Conservation (phyloP, 2,329 filamentous ascomycete species). For the Colletotrichum simmondsii region DNA sequence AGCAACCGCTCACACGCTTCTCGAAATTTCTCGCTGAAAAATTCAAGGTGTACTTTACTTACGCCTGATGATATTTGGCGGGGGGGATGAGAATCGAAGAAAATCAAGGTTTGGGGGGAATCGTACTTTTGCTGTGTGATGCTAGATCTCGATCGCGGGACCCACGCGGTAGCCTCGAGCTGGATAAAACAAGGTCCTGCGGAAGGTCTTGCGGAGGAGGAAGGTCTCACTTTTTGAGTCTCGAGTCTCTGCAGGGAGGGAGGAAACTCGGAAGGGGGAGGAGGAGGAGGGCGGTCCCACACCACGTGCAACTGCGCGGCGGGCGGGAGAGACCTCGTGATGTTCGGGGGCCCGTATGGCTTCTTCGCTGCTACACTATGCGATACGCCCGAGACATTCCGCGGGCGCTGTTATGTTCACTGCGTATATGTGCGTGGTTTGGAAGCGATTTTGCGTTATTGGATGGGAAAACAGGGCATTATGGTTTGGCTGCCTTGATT, state of each 20-base stretch:
- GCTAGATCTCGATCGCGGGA: slow-evolving; percentile 22
- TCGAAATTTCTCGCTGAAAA: no score
- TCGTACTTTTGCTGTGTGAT: not conserved
- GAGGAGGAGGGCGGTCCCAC: not conserved
- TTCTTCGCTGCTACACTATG: not conserved
- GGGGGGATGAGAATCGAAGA: no score
- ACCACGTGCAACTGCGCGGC: slow-evolving; percentile 1
- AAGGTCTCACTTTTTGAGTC: no score
- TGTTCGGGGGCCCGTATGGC: not conserved
- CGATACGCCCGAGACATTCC: not conserved
- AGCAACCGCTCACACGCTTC: not conserved
- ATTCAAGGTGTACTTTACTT: no score
- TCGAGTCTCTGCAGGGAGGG: no score
- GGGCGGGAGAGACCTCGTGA: slow-evolving; percentile 6
- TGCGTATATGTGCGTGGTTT: no score
- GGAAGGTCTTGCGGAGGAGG: not conserved
- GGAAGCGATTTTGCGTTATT: not conserved
- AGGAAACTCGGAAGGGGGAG: not conserved
- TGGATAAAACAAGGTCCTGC: not conserved
- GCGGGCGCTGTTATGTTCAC: not conserved
- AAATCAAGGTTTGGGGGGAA: no score
- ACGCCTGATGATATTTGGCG: no score
- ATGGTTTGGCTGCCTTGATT: not conserved
- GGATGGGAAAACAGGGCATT: not conserved
- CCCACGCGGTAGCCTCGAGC: slow-evolving; percentile 16